phyloP scores from a whole-genome alignment of 1,284 basidiomycete genomes.

The Phellinidium pouzarii region DNA sequence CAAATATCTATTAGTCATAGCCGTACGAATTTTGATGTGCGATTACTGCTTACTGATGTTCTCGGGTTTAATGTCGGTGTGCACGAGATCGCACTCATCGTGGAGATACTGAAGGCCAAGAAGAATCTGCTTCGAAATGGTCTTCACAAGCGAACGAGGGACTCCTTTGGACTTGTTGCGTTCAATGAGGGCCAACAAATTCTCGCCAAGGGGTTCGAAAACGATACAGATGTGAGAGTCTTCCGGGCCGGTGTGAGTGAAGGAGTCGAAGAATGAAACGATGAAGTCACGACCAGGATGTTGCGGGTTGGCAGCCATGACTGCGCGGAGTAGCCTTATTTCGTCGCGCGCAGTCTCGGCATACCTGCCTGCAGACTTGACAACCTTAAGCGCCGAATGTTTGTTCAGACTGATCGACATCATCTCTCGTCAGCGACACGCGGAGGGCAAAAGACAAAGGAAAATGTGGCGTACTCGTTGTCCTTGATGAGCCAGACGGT shows the following conservation, averaged over 20 bases:
- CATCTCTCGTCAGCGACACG: constrained; percentile 19
- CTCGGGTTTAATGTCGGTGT: constrained; percentile 89
- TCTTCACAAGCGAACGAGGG: constrained; percentile 71
- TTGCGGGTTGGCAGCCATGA: constrained; percentile 63
- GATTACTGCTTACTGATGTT: constrained; percentile 67
- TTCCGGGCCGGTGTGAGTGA: constrained; percentile 58
- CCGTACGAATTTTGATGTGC: constrained; percentile 18
- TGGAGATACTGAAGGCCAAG: constrained; percentile 89
- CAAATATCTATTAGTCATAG: constrained; percentile 12
- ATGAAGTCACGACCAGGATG: constrained; percentile 68
- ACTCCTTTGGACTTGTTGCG: constrained; percentile 84
- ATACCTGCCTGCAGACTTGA: constrained; percentile 82
- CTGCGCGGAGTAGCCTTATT: constrained; percentile 78
- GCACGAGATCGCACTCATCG: constrained; percentile 82
- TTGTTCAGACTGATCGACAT: constrained; percentile 41
- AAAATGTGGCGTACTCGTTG: constrained; percentile 36
- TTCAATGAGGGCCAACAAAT: constrained; percentile 77
- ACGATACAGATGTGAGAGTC: constrained; percentile 84
- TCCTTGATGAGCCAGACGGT: constrained; percentile 82
- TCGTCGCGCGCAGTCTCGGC: constrained; percentile 89
- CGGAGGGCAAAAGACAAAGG: constrained; percentile 12
- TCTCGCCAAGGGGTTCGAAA: constrained; percentile 88
- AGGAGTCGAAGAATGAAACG: constrained; percentile 85
- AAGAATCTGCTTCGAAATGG: constrained; percentile 78
- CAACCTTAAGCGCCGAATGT: constrained; percentile 87